Conservation (phyloP, 257 asterid genomes). For the Paraleonurus japonicus region DNA sequence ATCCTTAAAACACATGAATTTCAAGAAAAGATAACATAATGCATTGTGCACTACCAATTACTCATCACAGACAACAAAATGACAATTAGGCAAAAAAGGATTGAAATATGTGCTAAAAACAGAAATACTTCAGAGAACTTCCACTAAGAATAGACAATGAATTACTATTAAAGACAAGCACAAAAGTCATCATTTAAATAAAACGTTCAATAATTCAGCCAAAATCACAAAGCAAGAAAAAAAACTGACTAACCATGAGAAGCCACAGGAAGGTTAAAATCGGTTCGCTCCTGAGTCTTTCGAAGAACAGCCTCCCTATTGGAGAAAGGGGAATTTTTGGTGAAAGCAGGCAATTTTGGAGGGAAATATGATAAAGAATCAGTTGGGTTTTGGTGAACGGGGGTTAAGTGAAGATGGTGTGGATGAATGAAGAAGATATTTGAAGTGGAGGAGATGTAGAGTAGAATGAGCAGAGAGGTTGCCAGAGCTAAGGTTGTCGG, state of each 20-base stretch:
- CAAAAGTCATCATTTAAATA: not conserved
- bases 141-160: not conserved
- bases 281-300: slow-evolving; percentile 22
- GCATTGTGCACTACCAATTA: not conserved
- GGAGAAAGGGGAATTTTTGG: slow-evolving; percentile 24
- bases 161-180: not conserved
- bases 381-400: slow-evolving; percentile 25
- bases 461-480: slow-evolving; percentile 56
- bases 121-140: not conserved
- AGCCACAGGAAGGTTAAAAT: slow-evolving; percentile 1
- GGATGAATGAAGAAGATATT: slow-evolving; percentile 47
- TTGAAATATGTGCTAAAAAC: not conserved
- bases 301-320: slow-evolving; percentile 9
- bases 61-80: not conserved
- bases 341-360: slow-evolving; percentile 19
- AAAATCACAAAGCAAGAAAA: not conserved
- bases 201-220: slow-evolving; percentile 18
- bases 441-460: slow-evolving; percentile 68
- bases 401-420: slow-evolving; percentile 33
- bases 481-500: slow-evolving; percentile 72
- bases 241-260: slow-evolving; percentile 34
- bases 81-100: not conserved
- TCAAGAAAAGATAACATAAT: not conserved
- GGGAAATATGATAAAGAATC: slow-evolving; percentile 20
- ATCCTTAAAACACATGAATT: not conserved